These are phyloP conservation scores for Chrysanthemum lavandulifolium DNA, from an alignment of 129 eudicot genomes.

Conservation along the genomic window DNA sequence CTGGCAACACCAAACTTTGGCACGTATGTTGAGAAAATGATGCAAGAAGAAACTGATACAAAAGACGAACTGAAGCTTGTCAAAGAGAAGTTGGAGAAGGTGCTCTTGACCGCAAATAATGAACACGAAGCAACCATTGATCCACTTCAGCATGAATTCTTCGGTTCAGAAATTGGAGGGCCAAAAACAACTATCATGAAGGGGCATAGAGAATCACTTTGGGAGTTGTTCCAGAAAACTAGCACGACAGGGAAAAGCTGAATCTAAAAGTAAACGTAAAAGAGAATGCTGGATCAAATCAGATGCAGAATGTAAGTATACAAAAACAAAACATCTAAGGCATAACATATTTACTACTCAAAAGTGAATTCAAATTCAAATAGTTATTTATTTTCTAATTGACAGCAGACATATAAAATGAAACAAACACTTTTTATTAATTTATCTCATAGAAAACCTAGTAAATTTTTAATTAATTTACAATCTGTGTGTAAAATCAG, in stretches of 20 bases:
- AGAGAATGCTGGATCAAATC: slow-evolving; percentile 20
- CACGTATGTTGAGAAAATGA: slow-evolving; percentile 47
- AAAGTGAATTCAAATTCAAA: no score
- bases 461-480: no score
- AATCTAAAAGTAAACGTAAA: background rate
- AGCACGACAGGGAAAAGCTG: slow-evolving; percentile 42
- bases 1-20: slow-evolving; percentile 62
- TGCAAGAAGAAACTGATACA: slow-evolving; percentile 45
- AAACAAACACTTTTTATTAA: background rate
- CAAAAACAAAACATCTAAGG: no score
- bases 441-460: background rate
- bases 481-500: no score
- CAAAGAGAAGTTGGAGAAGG: slow-evolving; percentile 59
- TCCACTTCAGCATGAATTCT: background rate
- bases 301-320: slow-evolving; percentile 19
- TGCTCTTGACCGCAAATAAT: slow-evolving; percentile 12
- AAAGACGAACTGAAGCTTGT: slow-evolving; percentile 42
- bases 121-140: background rate
- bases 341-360: no score
- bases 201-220: slow-evolving; percentile 58
- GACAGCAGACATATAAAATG: no score
- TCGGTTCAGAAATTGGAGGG: slow-evolving; percentile 17
- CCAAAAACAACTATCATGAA: slow-evolving; percentile 40
- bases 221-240: slow-evolving; percentile 68
- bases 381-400: no score